These are phyloP conservation scores for Phytophthora ramorum DNA, from an alignment of 352 stramenopile species.

Conservation along the genomic window DNA sequence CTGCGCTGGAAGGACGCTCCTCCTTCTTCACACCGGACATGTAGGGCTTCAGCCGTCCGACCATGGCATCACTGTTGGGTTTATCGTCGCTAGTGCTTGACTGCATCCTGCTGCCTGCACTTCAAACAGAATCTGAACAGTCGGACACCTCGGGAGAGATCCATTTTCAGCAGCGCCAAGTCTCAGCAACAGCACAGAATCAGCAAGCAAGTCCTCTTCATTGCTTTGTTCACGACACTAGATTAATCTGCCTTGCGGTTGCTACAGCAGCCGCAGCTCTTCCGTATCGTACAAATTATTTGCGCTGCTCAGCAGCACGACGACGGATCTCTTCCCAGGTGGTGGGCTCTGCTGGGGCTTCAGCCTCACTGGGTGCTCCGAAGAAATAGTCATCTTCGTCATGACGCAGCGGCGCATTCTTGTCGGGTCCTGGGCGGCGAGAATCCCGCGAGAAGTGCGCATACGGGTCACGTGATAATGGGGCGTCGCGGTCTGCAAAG, in stretches of 20 bases:
- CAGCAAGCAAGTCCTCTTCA: constrained; percentile 1
- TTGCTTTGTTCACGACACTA: constrained; percentile 14
- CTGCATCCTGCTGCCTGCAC: constrained; percentile 20
- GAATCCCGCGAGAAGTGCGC: constrained; percentile 29
- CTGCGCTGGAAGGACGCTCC: constrained; percentile 1
- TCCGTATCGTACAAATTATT: constrained; percentile 35
- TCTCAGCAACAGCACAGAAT: neutral
- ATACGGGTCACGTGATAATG: constrained; percentile 53
- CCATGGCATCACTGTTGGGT: neutral
- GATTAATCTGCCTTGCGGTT: constrained; percentile 1
- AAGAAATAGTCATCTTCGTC: constrained; percentile 70
- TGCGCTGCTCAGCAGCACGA: constrained; percentile 53
- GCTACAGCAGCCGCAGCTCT: neutral
- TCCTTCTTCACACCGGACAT: constrained; percentile 14
- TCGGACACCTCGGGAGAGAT: constrained; percentile 7
- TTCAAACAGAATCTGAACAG: constrained; percentile 16
- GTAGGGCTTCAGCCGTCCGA: constrained; percentile 23
- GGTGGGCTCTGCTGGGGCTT: constrained; percentile 47
- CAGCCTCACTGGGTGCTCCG: constrained; percentile 26
- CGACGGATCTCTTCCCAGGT: constrained; percentile 85
- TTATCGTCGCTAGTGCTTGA: constrained; percentile 6
- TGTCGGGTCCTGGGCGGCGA: constrained; percentile 15
- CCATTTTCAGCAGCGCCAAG: constrained; percentile 13
- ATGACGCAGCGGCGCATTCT: constrained; percentile 28
- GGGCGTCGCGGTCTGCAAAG: constrained; percentile 23